phyloP scores from a whole-genome alignment of 805 yeast species.

The Debaryomyces hansenii region DNA sequence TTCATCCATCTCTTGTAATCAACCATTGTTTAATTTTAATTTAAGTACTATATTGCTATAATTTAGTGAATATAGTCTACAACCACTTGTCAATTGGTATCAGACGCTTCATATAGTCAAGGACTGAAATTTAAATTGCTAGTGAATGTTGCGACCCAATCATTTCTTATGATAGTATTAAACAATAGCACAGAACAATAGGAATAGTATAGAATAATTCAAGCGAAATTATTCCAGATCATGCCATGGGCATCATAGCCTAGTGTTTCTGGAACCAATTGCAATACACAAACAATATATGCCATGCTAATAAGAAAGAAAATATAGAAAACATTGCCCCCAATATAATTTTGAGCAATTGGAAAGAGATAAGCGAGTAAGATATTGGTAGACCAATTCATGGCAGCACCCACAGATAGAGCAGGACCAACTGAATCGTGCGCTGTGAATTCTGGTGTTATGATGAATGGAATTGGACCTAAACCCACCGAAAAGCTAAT shows the following conservation, averaged over 20 bases:
- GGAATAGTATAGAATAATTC: neutral
- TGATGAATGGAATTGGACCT: constrained; percentile 39
- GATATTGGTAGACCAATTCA: constrained; percentile 37
- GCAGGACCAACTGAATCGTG: constrained; percentile 34
- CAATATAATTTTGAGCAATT: constrained; percentile 19
- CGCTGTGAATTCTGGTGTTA: constrained; percentile 35
- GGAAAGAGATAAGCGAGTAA: constrained; percentile 35
- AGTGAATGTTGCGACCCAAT: too few relatives aligned
- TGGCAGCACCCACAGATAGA: constrained; percentile 34
- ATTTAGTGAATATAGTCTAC: neutral
- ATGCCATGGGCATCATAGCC: neutral
- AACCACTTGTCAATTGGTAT: neutral
- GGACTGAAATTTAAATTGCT: neutral
- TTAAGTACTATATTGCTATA: neutral
- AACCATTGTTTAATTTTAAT: constrained; percentile 28
- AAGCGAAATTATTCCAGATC: neutral
- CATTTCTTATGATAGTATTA: neutral
- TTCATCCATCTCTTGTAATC: constrained; percentile 53
- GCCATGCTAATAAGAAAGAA: constrained; percentile 21
- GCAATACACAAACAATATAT: constrained; percentile 10
- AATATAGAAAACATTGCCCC: constrained; percentile 29
- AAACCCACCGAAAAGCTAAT: constrained; percentile 35
- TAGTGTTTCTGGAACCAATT: constrained; percentile 1
- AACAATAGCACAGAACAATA: neutral
- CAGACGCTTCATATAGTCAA: neutral